A percentile compares a stretch with the other conserved stretches of the same genome.
Evolutionary conservation across 148 eudicot species (phyloP).

Genomic region (Chenopodium berlandieri): DNA sequence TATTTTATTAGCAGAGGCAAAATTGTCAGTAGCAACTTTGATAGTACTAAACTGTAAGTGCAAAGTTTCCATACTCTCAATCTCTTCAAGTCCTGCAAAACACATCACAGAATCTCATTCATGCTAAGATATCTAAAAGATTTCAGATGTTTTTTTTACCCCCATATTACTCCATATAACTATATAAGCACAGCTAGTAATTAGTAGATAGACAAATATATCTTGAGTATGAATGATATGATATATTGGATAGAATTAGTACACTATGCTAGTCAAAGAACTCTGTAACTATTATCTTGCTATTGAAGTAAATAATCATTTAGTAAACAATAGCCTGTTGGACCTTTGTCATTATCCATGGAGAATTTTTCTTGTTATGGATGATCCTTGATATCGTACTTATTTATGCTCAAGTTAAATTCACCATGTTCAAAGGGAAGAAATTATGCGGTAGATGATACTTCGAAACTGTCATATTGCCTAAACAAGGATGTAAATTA

Average conservation of each 20-base stretch:
- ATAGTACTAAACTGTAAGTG: slow-evolving; percentile 26
- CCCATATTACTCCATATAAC: not conserved
- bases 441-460: not conserved
- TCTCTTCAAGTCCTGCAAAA: slow-evolving; percentile 31
- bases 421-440: not conserved
- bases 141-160: not conserved
- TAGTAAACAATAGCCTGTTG: not conserved
- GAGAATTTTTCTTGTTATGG: too few species aligned
- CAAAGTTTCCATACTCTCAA: slow-evolving; percentile 32
- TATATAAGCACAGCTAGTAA: not conserved
- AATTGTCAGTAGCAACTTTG: slow-evolving; percentile 30
- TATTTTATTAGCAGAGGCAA: slow-evolving; percentile 27
- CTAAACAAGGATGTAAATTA: not conserved
- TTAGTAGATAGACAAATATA: not conserved
- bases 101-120: not conserved
- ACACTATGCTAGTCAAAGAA: too few species aligned
- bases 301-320: not conserved
- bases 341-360: not conserved
- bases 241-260: too few species aligned
- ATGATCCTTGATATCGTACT: not conserved
- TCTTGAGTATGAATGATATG: too few species aligned
- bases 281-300: not conserved
- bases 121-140: not conserved
- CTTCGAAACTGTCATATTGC: not conserved
- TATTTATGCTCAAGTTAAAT: too few species aligned